A percentile compares a stretch with the other conserved stretches of the same genome.
Evolutionary conservation across 305 asterid species (phyloP).

Genomic region (Fraxinus dipetala): DNA sequence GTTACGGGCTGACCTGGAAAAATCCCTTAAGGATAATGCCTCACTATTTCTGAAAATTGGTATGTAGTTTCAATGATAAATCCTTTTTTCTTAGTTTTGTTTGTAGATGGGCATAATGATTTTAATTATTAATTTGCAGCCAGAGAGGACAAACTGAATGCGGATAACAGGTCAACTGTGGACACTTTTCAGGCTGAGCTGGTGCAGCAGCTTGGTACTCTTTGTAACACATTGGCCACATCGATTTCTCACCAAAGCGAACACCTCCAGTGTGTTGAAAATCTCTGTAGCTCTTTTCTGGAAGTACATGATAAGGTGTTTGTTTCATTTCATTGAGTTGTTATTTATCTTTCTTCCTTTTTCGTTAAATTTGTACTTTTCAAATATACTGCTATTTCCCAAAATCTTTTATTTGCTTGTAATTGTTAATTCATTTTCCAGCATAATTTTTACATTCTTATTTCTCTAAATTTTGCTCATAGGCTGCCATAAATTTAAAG

Average conservation of each 20-base stretch:
- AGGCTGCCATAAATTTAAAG: constrained; percentile 58
- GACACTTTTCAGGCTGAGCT: constrained; percentile 61
- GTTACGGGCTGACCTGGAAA: constrained; percentile 73
- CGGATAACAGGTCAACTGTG: constrained; percentile 59
- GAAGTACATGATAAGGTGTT: constrained; percentile 57
- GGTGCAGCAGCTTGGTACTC: constrained; percentile 48
- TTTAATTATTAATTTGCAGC: constrained; percentile 37
- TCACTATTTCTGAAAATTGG: constrained; percentile 63
- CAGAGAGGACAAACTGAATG: constrained; percentile 63
- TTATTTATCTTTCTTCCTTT: neutral
- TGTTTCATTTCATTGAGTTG: neutral
- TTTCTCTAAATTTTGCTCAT: neutral
- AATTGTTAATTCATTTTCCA: neutral
- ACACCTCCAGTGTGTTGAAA: constrained; percentile 57
- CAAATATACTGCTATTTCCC: neutral
- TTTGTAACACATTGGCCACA: constrained; percentile 47
- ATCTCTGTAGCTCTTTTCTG: constrained; percentile 52
- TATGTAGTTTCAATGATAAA: constrained; percentile 20
- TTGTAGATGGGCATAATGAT: neutral
- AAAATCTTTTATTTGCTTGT: neutral
- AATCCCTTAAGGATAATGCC: constrained; percentile 55
- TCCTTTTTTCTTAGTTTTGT: neutral
- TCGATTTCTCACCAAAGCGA: constrained; percentile 58
- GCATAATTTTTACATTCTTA: neutral
- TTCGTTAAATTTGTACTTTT: neutral